phyloP scores from a whole-genome alignment of 495 filamentous ascomycete species.

The Podospora australis region DNA sequence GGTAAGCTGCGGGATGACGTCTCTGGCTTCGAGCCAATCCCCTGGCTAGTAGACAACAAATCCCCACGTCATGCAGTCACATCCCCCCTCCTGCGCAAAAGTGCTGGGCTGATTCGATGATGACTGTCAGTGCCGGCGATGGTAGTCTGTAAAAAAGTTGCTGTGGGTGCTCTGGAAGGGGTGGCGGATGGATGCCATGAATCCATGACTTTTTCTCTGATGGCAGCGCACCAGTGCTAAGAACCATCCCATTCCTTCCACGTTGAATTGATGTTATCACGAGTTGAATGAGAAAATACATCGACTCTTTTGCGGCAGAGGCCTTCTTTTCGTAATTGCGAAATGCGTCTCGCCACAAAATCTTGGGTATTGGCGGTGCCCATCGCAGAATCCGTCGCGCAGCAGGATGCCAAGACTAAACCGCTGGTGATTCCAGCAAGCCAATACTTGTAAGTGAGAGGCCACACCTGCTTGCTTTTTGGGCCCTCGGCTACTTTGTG shows the following conservation, averaged over 20 bases:
- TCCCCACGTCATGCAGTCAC: not conserved
- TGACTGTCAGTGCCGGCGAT: not conserved
- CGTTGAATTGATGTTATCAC: too few species aligned
- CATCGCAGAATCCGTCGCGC: not conserved
- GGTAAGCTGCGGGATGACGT: constrained; percentile 3
- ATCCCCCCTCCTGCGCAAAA: not conserved
- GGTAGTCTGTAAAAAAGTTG: too few species aligned
- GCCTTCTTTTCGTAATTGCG: too few species aligned
- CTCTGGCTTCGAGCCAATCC: not conserved
- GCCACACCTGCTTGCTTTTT: too few species aligned
- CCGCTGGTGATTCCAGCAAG: constrained; percentile 29
- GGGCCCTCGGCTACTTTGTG: not conserved
- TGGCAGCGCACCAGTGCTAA: too few species aligned
- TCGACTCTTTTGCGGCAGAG: too few species aligned
- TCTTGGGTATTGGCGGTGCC: not conserved
- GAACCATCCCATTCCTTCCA: too few species aligned
- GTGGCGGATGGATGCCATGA: too few species aligned
- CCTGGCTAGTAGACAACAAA: not conserved
- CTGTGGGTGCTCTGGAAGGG: too few species aligned
- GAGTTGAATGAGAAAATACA: too few species aligned
- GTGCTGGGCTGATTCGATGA: not conserved
- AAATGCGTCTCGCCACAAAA: not conserved
- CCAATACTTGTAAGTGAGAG: constrained; percentile 22
- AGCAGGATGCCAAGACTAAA: constrained; percentile 12
- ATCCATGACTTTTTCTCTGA: too few species aligned